phyloP scores from a whole-genome alignment of 2,329 filamentous ascomycete species.

The Fusarium albosuccineum region DNA sequence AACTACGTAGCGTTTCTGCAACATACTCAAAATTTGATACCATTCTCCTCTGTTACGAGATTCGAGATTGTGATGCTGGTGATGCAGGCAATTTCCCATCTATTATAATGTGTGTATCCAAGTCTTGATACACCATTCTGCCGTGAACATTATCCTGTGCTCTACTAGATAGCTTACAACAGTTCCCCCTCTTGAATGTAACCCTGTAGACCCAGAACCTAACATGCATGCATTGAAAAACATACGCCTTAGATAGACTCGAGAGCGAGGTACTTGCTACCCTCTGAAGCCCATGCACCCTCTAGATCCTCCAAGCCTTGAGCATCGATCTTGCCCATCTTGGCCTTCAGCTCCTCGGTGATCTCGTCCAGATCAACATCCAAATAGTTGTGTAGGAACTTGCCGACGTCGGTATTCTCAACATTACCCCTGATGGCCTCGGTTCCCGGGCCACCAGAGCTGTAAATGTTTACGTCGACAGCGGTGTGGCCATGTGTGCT shows the following conservation, averaged over 20 bases:
- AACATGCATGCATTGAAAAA: neutral
- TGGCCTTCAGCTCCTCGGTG: conserved; percentile 78
- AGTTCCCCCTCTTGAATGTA: conserved; percentile 12
- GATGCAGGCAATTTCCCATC: too few species aligned
- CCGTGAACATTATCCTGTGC: neutral
- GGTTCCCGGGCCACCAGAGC: conserved; percentile 75
- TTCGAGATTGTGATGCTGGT: neutral
- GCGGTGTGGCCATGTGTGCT: conserved; percentile 92
- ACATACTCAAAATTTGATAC: neutral
- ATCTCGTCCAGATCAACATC: conserved; percentile 82
- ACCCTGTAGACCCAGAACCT: neutral
- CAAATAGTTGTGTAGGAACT: conserved; percentile 84
- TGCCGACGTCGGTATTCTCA: conserved; percentile 93
- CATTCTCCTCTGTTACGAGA: too few species aligned
- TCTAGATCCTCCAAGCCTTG: conserved; percentile 34
- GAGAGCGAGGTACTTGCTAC: conserved; percentile 29
- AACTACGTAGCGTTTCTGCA: conserved; percentile 23
- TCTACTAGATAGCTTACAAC: too few species aligned
- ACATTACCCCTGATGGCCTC: conserved; percentile 83
- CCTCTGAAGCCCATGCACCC: conserved; percentile 28
- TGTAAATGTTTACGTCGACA: conserved; percentile 97
- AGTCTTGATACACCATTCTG: neutral
- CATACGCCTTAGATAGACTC: conserved; percentile 8
- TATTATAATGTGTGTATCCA: conserved; percentile 4
- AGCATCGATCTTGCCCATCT: conserved; percentile 50